Percentiles rank a stretch among this genome's conserved stretches.
Evolutionary conservation across 192 early-diverging fungal species (phyloP).

Genomic region (Podila epicladia): DNA sequence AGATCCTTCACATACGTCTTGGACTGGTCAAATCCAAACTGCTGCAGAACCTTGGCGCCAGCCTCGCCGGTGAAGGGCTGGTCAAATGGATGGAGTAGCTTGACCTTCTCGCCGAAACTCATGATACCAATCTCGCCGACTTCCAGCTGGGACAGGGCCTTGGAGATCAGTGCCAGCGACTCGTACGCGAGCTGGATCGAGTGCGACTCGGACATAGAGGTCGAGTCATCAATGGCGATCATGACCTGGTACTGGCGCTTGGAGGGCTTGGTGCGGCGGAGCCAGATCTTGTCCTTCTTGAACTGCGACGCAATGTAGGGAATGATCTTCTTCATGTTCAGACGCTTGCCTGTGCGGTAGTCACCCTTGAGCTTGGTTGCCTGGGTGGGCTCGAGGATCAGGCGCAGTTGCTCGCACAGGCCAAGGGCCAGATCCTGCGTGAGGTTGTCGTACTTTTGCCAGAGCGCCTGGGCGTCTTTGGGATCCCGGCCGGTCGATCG

Average conservation of each 20-base stretch:
- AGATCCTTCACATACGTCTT: slow-evolving; percentile 88
- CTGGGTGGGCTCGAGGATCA: slow-evolving; percentile 97
- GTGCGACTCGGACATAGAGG: slow-evolving; percentile 93
- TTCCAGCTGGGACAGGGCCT: slow-evolving; percentile 93
- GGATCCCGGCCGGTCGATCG: slow-evolving; percentile 69
- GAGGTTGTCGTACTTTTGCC: slow-evolving; percentile 89
- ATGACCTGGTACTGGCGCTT: slow-evolving; percentile 99
- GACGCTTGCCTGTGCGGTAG: slow-evolving; percentile 97
- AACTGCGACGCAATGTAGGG: slow-evolving; percentile 99
- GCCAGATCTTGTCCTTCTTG: slow-evolving; percentile 99
- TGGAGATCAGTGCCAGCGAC: slow-evolving; percentile 91
- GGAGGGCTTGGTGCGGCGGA: slow-evolving; percentile 95
- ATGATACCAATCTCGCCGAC: slow-evolving; percentile 92
- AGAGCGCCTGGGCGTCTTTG: slow-evolving; percentile 75
- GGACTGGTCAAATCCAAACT: slow-evolving; percentile 92
- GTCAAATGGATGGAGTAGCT: slow-evolving; percentile 95
- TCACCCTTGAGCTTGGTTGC: slow-evolving; percentile 97
- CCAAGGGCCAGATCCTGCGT: slow-evolving; percentile 92
- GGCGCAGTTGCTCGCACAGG: slow-evolving; percentile 93
- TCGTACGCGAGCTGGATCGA: slow-evolving; percentile 95
- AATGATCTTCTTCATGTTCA: slow-evolving; percentile 99
- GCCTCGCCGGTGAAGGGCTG: slow-evolving; percentile 88
- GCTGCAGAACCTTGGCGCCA: slow-evolving; percentile 89
- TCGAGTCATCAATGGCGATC: slow-evolving; percentile 97
- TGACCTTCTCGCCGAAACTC: slow-evolving; percentile 89